Conservation (phyloP, 768 basidiomycete genomes). For the Cubamyces sp. region DNA sequence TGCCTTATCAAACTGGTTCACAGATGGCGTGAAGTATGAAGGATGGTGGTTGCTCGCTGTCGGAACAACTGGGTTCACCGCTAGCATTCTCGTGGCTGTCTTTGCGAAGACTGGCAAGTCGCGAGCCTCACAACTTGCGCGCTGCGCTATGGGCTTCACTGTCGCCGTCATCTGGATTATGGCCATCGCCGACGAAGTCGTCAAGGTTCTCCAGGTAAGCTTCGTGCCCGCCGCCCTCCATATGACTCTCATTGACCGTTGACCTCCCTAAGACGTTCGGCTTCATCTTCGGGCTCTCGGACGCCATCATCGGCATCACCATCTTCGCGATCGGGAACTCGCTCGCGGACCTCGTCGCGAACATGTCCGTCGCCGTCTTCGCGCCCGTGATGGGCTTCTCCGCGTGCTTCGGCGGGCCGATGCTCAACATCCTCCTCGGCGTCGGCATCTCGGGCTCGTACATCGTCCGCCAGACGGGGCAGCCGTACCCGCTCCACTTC, state of each 20-base stretch:
- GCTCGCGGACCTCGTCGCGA: conserved; percentile 94
- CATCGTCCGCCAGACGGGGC: conserved; percentile 64
- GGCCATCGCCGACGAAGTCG: conserved; percentile 96
- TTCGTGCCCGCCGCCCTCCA: not conserved
- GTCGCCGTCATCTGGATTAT: conserved; percentile 97
- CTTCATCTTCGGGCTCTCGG: conserved; percentile 91
- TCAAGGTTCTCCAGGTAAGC: conserved; percentile 80
- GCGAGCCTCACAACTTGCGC: conserved; percentile 60
- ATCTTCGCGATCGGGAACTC: conserved; percentile 98
- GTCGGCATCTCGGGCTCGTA: conserved; percentile 92
- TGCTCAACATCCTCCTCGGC: conserved; percentile 90
- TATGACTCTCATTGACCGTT: not conserved
- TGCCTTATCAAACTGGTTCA: not conserved
- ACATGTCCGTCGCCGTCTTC: conserved; percentile 94
- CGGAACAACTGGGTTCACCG: conserved; percentile 54
- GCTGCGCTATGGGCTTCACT: conserved; percentile 90
- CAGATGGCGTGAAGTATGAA: conserved; percentile 51
- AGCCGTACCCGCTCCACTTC: conserved; percentile 77
- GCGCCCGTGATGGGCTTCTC: conserved; percentile 95
- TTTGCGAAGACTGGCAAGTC: conserved; percentile 64
- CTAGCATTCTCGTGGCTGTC: conserved; percentile 58
- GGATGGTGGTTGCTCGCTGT: conserved; percentile 59
- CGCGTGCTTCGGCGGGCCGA: conserved; percentile 91
- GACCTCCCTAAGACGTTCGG: conserved; percentile 72
- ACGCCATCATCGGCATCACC: conserved; percentile 95